Evolutionary conservation across 225 moss, liverwort and hornwort genomes (phyloP).

Genomic region (Straminergon stramineum): DNA sequence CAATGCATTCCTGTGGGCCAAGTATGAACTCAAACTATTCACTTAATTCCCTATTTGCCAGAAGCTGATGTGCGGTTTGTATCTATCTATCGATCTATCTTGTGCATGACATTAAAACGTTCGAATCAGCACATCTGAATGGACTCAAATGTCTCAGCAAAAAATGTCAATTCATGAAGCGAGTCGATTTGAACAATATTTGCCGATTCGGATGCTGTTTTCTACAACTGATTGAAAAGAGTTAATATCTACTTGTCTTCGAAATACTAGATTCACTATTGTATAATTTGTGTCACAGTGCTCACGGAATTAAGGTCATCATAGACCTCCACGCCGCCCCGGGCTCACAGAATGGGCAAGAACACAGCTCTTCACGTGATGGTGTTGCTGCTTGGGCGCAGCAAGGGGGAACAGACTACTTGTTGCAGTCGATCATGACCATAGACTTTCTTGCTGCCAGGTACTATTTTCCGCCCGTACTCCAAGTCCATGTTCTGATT

Average conservation of each 20-base stretch:
- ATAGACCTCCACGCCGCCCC: conserved; percentile 38
- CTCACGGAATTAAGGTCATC: conserved; percentile 31
- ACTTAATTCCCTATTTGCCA: not conserved
- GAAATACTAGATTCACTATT: not conserved
- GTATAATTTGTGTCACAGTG: not conserved
- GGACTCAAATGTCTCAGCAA: not conserved
- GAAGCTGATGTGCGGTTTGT: not conserved
- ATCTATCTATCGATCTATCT: not conserved
- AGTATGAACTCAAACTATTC: conserved; percentile 5
- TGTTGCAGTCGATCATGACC: conserved; percentile 17
- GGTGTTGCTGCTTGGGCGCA: conserved; percentile 29
- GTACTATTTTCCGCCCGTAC: not conserved
- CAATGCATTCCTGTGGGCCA: conserved; percentile 45
- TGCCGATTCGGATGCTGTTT: not conserved
- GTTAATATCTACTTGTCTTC: not conserved
- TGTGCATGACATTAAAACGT: not conserved
- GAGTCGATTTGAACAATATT: not conserved
- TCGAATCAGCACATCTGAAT: not conserved
- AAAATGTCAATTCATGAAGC: not conserved
- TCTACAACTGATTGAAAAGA: not conserved
- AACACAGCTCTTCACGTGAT: conserved; percentile 42
- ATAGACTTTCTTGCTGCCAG: conserved; percentile 39
- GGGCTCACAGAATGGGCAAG: conserved; percentile 40
- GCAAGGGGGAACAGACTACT: conserved; percentile 21
- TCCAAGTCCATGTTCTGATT: not conserved